A percentile compares a stretch with the other conserved stretches of the same genome.
Evolutionary conservation across 2,329 filamentous ascomycete genomes (phyloP).

Genomic region (Dactylellina leptospora): DNA sequence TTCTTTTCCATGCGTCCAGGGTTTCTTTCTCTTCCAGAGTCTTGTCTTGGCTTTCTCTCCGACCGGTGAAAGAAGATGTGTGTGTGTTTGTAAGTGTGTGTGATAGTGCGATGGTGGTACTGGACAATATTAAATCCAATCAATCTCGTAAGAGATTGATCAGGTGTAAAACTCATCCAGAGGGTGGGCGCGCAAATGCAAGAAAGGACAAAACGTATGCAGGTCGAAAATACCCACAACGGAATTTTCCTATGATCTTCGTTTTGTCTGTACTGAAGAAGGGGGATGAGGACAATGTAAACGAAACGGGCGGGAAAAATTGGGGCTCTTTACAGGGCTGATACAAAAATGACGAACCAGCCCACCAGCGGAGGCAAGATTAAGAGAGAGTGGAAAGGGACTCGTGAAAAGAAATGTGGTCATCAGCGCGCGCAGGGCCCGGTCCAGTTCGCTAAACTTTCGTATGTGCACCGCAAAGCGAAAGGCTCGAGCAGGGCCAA

Average conservation of each 20-base stretch:
- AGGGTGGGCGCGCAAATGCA: slow-evolving; percentile 33
- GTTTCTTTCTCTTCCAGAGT: no score
- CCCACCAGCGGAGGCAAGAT: slow-evolving; percentile 14
- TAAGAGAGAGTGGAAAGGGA: slow-evolving; percentile 7
- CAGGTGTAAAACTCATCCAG: no score
- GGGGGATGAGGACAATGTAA: slow-evolving; percentile 4
- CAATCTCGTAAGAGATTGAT: slow-evolving; percentile 53
- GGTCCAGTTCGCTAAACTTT: slow-evolving; percentile 38
- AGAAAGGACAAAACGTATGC: slow-evolving; percentile 45
- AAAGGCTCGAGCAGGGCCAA: slow-evolving; percentile 32
- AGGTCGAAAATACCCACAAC: slow-evolving; percentile 33
- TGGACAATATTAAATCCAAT: slow-evolving; percentile 52
- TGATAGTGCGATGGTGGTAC: slow-evolving; percentile 43
- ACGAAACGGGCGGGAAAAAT: slow-evolving; percentile 33
- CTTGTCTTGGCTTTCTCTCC: slow-evolving; percentile 9
- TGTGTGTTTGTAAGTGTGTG: no score
- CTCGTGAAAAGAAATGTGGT: slow-evolving; percentile 2
- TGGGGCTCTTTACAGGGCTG: slow-evolving; percentile 51
- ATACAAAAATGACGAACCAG: slow-evolving; percentile 42
- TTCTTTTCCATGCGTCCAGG: not conserved
- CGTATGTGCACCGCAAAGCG: slow-evolving; percentile 28
- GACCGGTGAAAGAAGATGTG: no score
- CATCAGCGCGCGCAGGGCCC: slow-evolving; percentile 28
- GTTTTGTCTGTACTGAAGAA: slow-evolving; percentile 23
- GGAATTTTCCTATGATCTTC: slow-evolving; percentile 39